Percentiles rank a stretch among this genome's conserved stretches.
phyloP scores from a whole-genome alignment of 2,329 filamentous ascomycete species.

The Huntiella abstrusa region DNA sequence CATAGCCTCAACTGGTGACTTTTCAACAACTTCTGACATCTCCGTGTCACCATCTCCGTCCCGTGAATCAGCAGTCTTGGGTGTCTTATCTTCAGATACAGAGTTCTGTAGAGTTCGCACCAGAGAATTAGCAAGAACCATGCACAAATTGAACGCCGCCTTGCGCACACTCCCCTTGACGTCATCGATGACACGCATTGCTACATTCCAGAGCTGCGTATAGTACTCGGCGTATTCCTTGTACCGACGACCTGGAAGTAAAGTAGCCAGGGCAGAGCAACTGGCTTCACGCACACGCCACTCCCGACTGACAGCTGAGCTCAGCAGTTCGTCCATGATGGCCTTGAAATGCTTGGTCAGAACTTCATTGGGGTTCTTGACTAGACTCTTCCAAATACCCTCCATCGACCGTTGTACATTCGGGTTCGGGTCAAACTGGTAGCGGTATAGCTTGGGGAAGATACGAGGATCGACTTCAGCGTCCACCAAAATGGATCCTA shows the following conservation, averaged over 20 bases:
- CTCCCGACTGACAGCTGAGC: constrained; percentile 72
- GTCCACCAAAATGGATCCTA: constrained; percentile 81
- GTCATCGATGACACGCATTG: constrained; percentile 85
- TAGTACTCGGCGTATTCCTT: constrained; percentile 69
- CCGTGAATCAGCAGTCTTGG: not conserved
- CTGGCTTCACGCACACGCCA: constrained; percentile 89
- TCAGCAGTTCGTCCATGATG: constrained; percentile 74
- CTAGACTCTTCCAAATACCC: constrained; percentile 90
- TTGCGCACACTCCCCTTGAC: constrained; percentile 79
- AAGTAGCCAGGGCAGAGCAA: constrained; percentile 72
- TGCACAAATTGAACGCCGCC: constrained; percentile 65
- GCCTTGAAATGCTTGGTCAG: constrained; percentile 69
- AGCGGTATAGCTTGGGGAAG: constrained; percentile 86
- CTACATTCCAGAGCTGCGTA: constrained; percentile 63
- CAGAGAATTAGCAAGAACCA: constrained; percentile 66
- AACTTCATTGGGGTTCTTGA: constrained; percentile 64
- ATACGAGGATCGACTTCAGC: constrained; percentile 79
- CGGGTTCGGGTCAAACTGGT: constrained; percentile 83
- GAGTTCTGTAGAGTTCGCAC: constrained; percentile 72
- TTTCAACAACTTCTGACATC: constrained; percentile 13
- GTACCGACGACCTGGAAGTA: constrained; percentile 64
- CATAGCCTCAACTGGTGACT: constrained; percentile 57
- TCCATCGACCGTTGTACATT: constrained; percentile 94
- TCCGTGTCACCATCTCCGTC: not conserved
- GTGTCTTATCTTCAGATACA: constrained; percentile 25